These are phyloP conservation scores for Kurtzmaniella fragi DNA, from an alignment of 805 yeast species.

Conservation along the genomic window DNA sequence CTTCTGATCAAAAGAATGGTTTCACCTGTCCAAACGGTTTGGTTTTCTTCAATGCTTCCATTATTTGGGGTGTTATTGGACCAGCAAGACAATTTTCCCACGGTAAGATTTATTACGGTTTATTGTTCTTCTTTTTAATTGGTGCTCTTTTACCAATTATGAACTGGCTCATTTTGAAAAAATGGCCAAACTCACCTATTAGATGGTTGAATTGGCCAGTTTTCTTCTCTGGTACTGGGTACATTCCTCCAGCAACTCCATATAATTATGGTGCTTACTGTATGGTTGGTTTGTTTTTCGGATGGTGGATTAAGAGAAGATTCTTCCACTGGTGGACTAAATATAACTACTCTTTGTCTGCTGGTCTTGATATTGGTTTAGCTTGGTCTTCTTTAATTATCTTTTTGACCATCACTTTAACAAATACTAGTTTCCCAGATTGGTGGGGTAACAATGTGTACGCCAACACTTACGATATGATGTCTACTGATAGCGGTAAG, in stretches of 20 bases:
- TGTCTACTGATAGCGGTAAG: slow-evolving; percentile 12
- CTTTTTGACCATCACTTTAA: slow-evolving; percentile 20
- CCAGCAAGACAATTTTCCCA: slow-evolving; percentile 13
- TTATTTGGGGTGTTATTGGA: slow-evolving; percentile 36
- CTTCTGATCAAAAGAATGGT: slow-evolving; percentile 17
- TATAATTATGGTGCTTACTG: slow-evolving; percentile 59
- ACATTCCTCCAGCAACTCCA: slow-evolving; percentile 72
- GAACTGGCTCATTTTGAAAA: slow-evolving; percentile 34
- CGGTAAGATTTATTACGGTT: slow-evolving; percentile 22
- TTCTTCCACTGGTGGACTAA: slow-evolving; percentile 42
- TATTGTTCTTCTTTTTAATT: slow-evolving; percentile 34
- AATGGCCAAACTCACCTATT: slow-evolving; percentile 35
- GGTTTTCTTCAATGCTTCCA: slow-evolving; percentile 39
- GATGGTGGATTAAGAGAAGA: slow-evolving; percentile 34
- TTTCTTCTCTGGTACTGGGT: slow-evolving; percentile 46
- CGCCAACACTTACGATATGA: slow-evolving; percentile 30
- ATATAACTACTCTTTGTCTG: slow-evolving; percentile 41
- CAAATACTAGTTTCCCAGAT: slow-evolving; percentile 11
- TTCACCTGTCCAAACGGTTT: slow-evolving; percentile 40
- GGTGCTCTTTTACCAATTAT: slow-evolving; percentile 34
- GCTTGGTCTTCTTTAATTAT: slow-evolving; percentile 36
- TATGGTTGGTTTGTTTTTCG: slow-evolving; percentile 29
- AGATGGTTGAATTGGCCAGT: slow-evolving; percentile 34
- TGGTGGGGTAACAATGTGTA: slow-evolving; percentile 70
- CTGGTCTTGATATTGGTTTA: slow-evolving; percentile 41